Percentiles rank a stretch among this genome's conserved stretches.
Conservation (phyloP, 2,329 filamentous ascomycete genomes). For the Fusarium xylarioides region DNA sequence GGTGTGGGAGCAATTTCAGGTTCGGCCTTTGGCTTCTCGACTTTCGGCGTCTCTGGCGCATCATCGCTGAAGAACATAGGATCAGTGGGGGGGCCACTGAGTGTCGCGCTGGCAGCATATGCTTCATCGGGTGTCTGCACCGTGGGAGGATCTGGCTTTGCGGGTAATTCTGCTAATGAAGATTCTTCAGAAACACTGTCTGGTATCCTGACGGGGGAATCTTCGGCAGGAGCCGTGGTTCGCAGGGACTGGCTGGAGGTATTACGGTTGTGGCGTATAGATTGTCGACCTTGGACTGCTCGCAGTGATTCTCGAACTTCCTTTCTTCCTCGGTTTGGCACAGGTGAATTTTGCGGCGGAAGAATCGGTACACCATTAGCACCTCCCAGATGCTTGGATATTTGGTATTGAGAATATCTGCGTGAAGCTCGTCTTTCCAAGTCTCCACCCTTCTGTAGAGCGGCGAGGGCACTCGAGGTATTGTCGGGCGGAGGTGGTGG, state of each 20-base stretch:
- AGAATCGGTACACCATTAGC: conserved; percentile 87
- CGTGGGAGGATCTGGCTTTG: conserved; percentile 48
- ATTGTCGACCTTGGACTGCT: conserved; percentile 65
- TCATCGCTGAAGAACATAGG: conserved; percentile 45
- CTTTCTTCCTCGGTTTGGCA: conserved; percentile 82
- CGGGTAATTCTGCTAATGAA: conserved; percentile 30
- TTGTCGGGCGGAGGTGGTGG: conserved; percentile 75
- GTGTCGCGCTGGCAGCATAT: conserved; percentile 64
- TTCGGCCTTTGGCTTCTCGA: conserved; percentile 37
- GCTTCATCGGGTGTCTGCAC: conserved; percentile 74
- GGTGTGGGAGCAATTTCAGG: conserved; percentile 44
- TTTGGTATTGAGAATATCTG: conserved; percentile 95
- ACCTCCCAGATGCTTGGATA: conserved; percentile 89
- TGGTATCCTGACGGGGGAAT: conserved; percentile 68
- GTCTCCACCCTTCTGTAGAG: conserved; percentile 90
- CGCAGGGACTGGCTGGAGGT: conserved; percentile 55
- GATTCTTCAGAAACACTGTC: conserved; percentile 72
- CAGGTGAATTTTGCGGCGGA: conserved; percentile 81
- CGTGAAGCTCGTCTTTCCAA: conserved; percentile 91
- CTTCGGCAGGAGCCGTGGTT: conserved; percentile 56
- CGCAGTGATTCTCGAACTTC: conserved; percentile 87
- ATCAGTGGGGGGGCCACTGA: conserved; percentile 66
- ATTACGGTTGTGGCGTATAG: conserved; percentile 60
- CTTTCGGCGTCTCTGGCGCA: conserved; percentile 23
- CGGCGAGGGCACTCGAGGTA: conserved; percentile 88